These are phyloP conservation scores for Saitozyma podzolica DNA, from an alignment of 768 basidiomycete genomes.

Conservation along the genomic window DNA sequence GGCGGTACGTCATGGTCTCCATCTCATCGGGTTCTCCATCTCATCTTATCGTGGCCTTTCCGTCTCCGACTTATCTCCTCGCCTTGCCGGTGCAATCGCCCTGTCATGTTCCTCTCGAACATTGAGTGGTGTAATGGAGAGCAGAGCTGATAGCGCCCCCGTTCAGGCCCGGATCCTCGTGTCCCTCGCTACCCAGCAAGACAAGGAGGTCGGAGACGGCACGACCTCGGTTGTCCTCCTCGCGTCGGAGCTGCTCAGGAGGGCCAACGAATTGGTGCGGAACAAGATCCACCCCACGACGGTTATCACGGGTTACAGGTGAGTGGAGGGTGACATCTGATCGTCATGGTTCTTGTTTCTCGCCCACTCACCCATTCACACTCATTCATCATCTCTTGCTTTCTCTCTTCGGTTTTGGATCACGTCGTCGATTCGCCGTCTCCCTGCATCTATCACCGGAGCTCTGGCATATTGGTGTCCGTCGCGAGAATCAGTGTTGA, in stretches of 20 bases:
- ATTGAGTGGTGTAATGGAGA: background rate
- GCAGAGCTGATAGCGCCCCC: background rate
- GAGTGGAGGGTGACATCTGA: slow-evolving; percentile 12
- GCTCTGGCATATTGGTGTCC: no score
- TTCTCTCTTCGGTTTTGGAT: background rate
- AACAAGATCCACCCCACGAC: slow-evolving; percentile 98
- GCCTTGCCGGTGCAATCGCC: background rate
- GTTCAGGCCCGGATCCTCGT: slow-evolving; percentile 75
- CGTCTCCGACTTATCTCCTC: no score
- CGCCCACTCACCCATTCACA: background rate
- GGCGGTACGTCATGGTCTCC: slow-evolving; percentile 61
- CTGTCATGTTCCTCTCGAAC: background rate
- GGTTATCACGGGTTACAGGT: slow-evolving; percentile 95
- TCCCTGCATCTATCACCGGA: no score
- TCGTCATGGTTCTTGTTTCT: background rate
- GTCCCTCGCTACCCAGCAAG: slow-evolving; percentile 97
- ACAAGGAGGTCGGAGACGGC: slow-evolving; percentile 98
- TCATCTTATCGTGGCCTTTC: no score
- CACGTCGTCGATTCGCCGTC: no score
- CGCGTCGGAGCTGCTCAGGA: slow-evolving; percentile 91
- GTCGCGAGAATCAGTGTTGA: slow-evolving; percentile 1
- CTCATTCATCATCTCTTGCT: background rate
- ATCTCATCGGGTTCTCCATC: no score
- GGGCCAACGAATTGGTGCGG: slow-evolving; percentile 97
- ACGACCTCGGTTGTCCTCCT: slow-evolving; percentile 98